Evolutionary conservation across 805 yeast species (phyloP), one percentile per base, ranked within the genome.

Genomic region (Wickerhamiella azyma): DNA sequence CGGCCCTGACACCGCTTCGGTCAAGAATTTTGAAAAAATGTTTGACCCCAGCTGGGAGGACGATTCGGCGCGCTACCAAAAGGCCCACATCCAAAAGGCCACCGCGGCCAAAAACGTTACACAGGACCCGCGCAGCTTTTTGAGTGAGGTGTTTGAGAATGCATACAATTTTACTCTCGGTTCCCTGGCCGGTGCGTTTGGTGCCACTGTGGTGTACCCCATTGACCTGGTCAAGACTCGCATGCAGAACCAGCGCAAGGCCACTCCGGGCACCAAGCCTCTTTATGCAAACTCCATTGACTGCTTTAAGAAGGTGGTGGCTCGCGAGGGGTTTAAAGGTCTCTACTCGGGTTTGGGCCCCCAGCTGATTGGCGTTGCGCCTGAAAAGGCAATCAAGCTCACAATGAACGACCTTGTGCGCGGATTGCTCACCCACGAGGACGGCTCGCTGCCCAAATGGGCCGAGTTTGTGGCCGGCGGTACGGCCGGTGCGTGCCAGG

Each of bases 191-290:
- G 98, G 98, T 49, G 92, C 96, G 55, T 78, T 89, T 64, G 98
- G 98, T 51, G 96, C 98, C n/a, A 85, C 96, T 5, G 84, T 82
- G 13, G 98, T 89, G 38, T 89, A 89, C 62, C 98, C 98, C 28
- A 92, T 92, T 54, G 98, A 89, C 66, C 70, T 92, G 61, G 86
- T 89, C 53, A 89, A 89, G 67, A 89, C 98, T 5, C 77, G 97
- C 63, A 85, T 89, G 94, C 98, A 89, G 67, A 94, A 94, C 50
- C 97, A 89, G 67, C 76, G 85, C 53, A 76, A 77, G 50, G 70
- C 75, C 42, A 66, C 79, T 1, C 67, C 68, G 8, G 71, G 71
- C 35, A 63, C 62, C 46, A 59, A 57, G 47, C 54, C 57, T 40
- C 66, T 77, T 41, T 89, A 89, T 65, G 75, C 74, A 51, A 85